phyloP scores from a whole-genome alignment of 2,329 filamentous ascomycete species.

The Venturia aucupariae region DNA sequence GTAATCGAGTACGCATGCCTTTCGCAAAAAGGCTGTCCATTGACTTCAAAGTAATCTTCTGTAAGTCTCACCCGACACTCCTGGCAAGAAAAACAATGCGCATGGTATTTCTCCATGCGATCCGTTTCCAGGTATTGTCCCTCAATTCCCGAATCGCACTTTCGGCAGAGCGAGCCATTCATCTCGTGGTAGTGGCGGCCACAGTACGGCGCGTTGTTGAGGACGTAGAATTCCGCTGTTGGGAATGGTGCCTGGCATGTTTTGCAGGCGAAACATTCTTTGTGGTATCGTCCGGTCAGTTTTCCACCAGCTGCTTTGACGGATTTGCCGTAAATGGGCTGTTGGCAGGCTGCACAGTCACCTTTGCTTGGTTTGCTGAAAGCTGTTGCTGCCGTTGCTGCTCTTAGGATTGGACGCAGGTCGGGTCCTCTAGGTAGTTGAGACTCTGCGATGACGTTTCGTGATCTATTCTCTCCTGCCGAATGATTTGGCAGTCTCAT shows the following conservation, averaged over 20 bases:
- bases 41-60: conserved; percentile 87
- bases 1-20: conserved; percentile 56
- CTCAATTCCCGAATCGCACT: conserved; percentile 79
- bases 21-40: conserved; percentile 74
- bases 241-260: conserved; percentile 74
- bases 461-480: background rate
- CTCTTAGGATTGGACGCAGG: background rate
- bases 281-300: conserved; percentile 88
- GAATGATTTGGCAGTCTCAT: conserved; percentile 7
- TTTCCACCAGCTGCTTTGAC: conserved; percentile 89
- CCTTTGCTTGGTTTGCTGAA: conserved; percentile 11
- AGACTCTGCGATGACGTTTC: background rate
- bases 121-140: conserved; percentile 88
- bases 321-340: conserved; percentile 78
- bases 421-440: background rate
- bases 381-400: conserved; percentile 1
- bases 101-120: conserved; percentile 68
- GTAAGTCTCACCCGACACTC: conserved; percentile 62
- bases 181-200: conserved; percentile 85
- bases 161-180: conserved; percentile 75
- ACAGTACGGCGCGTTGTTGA: conserved; percentile 80
- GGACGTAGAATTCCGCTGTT: conserved; percentile 87
- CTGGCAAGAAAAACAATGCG: conserved; percentile 74
- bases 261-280: conserved; percentile 80
- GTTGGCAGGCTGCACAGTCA: conserved; percentile 67